These are phyloP conservation scores for Kuraishia ogatae DNA, from an alignment of 805 yeast genomes.

Conservation along the genomic window DNA sequence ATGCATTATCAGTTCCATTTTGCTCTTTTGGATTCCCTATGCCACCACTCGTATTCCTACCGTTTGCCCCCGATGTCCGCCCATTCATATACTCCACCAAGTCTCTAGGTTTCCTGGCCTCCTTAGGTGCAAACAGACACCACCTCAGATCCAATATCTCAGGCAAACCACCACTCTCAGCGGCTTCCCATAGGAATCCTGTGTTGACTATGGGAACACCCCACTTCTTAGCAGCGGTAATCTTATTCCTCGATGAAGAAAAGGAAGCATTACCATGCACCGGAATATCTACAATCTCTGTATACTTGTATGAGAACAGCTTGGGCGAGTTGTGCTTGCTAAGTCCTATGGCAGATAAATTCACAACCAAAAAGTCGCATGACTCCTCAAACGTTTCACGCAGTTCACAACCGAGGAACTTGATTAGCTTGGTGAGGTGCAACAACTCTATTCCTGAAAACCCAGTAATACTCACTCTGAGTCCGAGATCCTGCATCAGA, in stretches of 20 bases:
- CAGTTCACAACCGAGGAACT: conserved; percentile 41
- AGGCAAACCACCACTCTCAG: conserved; percentile 28
- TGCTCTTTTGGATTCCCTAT: background rate
- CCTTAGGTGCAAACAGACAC: conserved; percentile 47
- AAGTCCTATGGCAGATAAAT: conserved; percentile 34
- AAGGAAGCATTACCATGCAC: conserved; percentile 7
- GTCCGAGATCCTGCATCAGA: conserved; percentile 10
- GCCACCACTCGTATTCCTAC: too few species aligned
- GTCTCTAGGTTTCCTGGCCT: conserved; percentile 16
- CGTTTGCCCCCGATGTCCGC: background rate
- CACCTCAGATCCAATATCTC: conserved; percentile 37
- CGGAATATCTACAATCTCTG: conserved; percentile 17
- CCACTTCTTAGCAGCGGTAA: conserved; percentile 51
- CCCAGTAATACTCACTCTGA: conserved; percentile 53
- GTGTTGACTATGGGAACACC: conserved; percentile 49
- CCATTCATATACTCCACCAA: conserved; percentile 12
- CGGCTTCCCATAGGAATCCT: conserved; percentile 44
- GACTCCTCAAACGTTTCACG: conserved; percentile 37
- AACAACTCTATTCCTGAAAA: conserved; percentile 69
- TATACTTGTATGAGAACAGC: conserved; percentile 27
- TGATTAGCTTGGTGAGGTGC: conserved; percentile 54
- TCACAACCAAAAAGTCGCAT: conserved; percentile 50
- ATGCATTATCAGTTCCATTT: background rate
- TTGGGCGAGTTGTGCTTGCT: conserved; percentile 30
- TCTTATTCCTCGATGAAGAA: conserved; percentile 41